phyloP scores from a whole-genome alignment of 768 basidiomycete species.

The Strobilomyces dryophilus region DNA sequence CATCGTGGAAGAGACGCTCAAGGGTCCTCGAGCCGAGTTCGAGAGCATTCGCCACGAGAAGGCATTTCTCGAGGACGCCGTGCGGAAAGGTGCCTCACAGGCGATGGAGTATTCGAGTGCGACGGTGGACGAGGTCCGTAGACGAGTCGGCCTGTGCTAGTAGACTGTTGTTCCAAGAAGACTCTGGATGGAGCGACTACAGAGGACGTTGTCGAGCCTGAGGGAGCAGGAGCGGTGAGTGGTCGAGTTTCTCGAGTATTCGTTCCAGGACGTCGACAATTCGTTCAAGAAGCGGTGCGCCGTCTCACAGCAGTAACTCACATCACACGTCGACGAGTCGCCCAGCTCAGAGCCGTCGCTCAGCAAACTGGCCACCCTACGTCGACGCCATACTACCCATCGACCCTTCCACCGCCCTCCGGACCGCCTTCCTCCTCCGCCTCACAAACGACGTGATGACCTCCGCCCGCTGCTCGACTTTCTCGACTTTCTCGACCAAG shows the following conservation, averaged over 20 bases:
- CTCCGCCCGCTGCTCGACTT: constrained; percentile 58
- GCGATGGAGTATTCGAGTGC: constrained; percentile 73
- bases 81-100: constrained; percentile 54
- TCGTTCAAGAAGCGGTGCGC: constrained; percentile 74
- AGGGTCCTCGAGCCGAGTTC: constrained; percentile 65
- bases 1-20: constrained; percentile 65
- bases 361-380: constrained; percentile 20
- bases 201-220: constrained; percentile 41
- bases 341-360: constrained; percentile 32
- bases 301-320: no score
- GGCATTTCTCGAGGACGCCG: constrained; percentile 58
- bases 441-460: constrained; percentile 64
- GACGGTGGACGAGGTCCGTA: constrained; percentile 61
- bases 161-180: constrained; percentile 9
- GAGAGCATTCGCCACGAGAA: constrained; percentile 56
- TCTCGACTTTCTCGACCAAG: constrained; percentile 70
- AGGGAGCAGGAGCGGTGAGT: constrained; percentile 60
- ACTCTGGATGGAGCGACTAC: background rate
- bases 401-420: no score
- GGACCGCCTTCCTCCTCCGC: constrained; percentile 64
- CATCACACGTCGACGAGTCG: background rate
- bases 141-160: constrained; percentile 53
- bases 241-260: constrained; percentile 60
- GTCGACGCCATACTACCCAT: no score
- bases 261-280: no score